Percentiles rank a stretch among this genome's conserved stretches.
These are phyloP conservation scores for Citrus medica DNA, from an alignment of 345 rosid genomes.

Conservation along the genomic window DNA sequence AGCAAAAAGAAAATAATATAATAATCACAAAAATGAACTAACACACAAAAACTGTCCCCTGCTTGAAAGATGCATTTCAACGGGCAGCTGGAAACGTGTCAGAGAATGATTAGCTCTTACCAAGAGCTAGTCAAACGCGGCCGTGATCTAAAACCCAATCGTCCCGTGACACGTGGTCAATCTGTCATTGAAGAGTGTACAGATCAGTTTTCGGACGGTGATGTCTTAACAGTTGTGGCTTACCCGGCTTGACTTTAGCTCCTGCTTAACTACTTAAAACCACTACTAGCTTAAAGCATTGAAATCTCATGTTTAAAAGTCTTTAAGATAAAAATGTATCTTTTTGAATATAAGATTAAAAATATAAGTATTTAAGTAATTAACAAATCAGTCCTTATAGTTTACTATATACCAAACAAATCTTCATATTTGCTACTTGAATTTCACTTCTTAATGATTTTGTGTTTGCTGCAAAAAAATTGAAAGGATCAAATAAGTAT, in stretches of 20 bases:
- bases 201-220: not conserved
- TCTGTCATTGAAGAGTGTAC: not conserved
- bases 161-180: not conserved
- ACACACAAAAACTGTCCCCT: not conserved
- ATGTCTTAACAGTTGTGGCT: constrained; percentile 7
- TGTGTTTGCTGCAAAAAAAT: no score
- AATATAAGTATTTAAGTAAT: no score
- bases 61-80: constrained; percentile 2
- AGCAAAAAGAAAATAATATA: constrained; percentile 5
- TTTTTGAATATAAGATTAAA: no score
- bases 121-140: not conserved
- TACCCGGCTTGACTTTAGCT: not conserved
- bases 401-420: no score
- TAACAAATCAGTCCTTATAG: no score
- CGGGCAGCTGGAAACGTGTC: not conserved
- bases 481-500: no score
- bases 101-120: not conserved
- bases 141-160: not conserved
- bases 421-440: no score
- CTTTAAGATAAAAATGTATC: no score
- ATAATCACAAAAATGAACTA: not conserved
- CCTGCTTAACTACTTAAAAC: no score
- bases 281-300: not conserved
- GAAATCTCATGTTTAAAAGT: not conserved
- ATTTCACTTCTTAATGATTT: no score